phyloP scores from a whole-genome alignment of 805 yeast species.

The Metschnikowia aberdeeniae region DNA sequence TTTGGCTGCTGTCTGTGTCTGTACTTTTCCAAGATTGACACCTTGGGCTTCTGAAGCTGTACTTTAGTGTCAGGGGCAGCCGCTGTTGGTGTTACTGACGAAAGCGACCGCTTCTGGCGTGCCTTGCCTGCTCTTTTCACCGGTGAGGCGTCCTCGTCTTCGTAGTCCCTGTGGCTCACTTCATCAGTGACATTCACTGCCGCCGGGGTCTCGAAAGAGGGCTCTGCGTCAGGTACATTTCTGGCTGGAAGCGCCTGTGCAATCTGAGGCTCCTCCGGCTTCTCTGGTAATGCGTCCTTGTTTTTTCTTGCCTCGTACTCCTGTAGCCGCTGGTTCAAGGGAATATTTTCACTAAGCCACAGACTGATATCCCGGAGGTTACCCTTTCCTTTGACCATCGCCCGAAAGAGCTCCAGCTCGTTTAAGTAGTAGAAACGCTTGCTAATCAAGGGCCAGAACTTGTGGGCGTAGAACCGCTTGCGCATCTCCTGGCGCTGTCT shows the following conservation, averaged over 20 bases:
- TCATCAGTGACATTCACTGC: neutral
- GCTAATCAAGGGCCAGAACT: slow-evolving; percentile 35
- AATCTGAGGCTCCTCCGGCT: neutral
- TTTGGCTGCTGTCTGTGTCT: slow-evolving; percentile 32
- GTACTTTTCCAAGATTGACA: slow-evolving; percentile 42
- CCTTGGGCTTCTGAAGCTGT: slow-evolving; percentile 34
- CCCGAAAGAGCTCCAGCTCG: slow-evolving; percentile 40
- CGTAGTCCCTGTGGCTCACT: slow-evolving; percentile 9
- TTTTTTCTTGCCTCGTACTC: slow-evolving; percentile 13
- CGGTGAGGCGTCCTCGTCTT: slow-evolving; percentile 37
- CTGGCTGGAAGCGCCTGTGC: neutral
- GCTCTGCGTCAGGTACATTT: neutral
- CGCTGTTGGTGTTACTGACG: slow-evolving; percentile 7
- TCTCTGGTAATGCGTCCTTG: neutral
- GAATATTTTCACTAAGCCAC: slow-evolving; percentile 33
- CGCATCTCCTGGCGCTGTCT: slow-evolving; percentile 20
- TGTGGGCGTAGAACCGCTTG: slow-evolving; percentile 32
- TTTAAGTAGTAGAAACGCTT: slow-evolving; percentile 34
- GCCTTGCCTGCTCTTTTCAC: slow-evolving; percentile 33
- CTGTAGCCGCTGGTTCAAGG: slow-evolving; percentile 13
- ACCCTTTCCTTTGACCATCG: slow-evolving; percentile 41
- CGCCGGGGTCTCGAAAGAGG: neutral
- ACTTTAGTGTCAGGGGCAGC: slow-evolving; percentile 33
- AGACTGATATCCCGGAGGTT: slow-evolving; percentile 37
- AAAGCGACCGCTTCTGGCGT: slow-evolving; percentile 17